Conservation (phyloP, 345 rosid genomes). For the Rhodomyrtus tomentosa region DNA sequence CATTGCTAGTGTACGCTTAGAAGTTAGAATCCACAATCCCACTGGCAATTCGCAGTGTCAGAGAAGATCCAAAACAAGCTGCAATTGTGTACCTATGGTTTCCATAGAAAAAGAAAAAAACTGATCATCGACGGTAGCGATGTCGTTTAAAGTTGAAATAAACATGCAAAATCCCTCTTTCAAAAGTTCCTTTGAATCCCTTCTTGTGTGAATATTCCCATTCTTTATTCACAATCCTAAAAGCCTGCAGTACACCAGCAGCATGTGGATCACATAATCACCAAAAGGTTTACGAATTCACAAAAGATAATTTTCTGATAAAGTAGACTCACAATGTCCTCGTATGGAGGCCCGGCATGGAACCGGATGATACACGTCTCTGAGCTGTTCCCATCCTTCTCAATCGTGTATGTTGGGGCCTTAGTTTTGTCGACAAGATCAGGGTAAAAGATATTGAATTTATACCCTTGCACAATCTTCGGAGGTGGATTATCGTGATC, state of each 20-base stretch:
- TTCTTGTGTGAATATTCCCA: conserved; percentile 99
- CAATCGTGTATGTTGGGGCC: conserved; percentile 69
- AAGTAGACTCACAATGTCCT: conserved; percentile 62
- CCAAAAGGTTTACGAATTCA: not conserved
- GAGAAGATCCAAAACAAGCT: not conserved
- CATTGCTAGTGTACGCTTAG: not conserved
- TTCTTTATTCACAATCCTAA: conserved; percentile 83
- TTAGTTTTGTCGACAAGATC: conserved; percentile 83
- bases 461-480: conserved; percentile 85
- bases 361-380: conserved; percentile 88
- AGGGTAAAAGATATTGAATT: conserved; percentile 91
- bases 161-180: conserved; percentile 79
- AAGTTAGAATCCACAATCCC: not conserved
- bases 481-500: conserved; percentile 99
- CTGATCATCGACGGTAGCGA: conserved; percentile 68
- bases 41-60: not conserved
- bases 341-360: conserved; percentile 95
- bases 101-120: not conserved
- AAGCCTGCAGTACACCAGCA: conserved; percentile 45
- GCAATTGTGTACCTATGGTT: not conserved
- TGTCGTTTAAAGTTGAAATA: conserved; percentile 90
- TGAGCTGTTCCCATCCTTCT: conserved; percentile 64
- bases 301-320: not conserved
- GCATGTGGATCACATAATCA: not conserved
- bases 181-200: conserved; percentile 91